A percentile compares a stretch with the other conserved stretches of the same genome.
phyloP scores from a whole-genome alignment of 768 basidiomycete genomes.

The Crepidotus variabilis region DNA sequence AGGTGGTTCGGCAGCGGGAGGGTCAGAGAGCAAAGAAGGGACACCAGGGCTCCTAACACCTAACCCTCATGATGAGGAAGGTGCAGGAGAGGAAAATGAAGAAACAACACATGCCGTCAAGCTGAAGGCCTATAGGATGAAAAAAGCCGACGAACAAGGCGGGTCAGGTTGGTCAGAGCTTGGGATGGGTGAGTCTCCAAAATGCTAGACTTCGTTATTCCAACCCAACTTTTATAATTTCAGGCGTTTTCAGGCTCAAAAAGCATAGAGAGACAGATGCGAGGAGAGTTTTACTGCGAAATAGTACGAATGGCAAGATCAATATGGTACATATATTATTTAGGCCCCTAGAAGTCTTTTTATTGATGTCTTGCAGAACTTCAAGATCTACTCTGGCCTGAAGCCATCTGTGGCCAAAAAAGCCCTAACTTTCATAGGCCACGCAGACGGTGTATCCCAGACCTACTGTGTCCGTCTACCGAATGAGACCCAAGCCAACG shows the following conservation, averaged over 20 bases:
- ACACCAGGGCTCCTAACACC: slow-evolving; percentile 12
- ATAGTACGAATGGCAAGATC: slow-evolving; percentile 73
- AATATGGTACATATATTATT: slow-evolving; percentile 51
- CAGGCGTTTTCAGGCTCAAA: slow-evolving; percentile 70
- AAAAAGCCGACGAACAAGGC: slow-evolving; percentile 40
- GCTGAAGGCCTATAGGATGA: slow-evolving; percentile 61
- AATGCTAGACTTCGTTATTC: neutral
- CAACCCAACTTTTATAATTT: neutral
- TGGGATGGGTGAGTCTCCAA: slow-evolving; percentile 53
- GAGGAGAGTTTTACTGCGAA: slow-evolving; percentile 65
- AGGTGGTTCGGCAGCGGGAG: slow-evolving; percentile 14
- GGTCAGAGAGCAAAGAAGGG: slow-evolving; percentile 32
- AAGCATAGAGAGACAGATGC: slow-evolving; percentile 61
- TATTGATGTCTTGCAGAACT: no score
- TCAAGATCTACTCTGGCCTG: slow-evolving; percentile 59
- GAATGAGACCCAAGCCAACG: slow-evolving; percentile 52
- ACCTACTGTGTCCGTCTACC: slow-evolving; percentile 62
- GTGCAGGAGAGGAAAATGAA: slow-evolving; percentile 81
- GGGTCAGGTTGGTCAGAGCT: slow-evolving; percentile 58
- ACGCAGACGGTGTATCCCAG: slow-evolving; percentile 54
- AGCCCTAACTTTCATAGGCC: slow-evolving; percentile 63
- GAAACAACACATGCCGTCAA: slow-evolving; percentile 57
- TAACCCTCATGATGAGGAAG: slow-evolving; percentile 61
- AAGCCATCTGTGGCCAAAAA: slow-evolving; percentile 51
- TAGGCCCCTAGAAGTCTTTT: slow-evolving; percentile 5